Conservation (phyloP, 2,329 filamentous ascomycete species). For the Aspergillus sp. region DNA sequence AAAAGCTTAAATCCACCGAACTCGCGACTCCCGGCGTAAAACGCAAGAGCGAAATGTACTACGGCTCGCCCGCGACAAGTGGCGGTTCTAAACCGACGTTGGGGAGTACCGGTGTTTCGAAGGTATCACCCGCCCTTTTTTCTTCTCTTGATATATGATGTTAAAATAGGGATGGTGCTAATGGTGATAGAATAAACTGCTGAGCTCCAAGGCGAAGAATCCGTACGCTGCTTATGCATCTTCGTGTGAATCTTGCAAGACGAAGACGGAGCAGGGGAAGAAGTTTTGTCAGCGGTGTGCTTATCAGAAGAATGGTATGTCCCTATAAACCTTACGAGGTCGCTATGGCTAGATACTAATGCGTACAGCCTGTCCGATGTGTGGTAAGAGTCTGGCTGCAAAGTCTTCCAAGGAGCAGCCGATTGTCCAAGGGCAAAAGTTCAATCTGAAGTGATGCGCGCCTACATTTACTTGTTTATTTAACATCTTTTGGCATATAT, state of each 20-base stretch:
- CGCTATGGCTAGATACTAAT: conserved; percentile 7
- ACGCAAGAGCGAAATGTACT: conserved; percentile 61
- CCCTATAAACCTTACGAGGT: neutral
- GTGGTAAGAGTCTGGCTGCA: conserved; percentile 50
- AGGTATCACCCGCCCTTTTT: conserved; percentile 36
- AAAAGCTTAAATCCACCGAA: conserved; percentile 53
- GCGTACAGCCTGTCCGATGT: conserved; percentile 53
- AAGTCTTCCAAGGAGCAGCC: conserved; percentile 44
- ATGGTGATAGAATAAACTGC: conserved; percentile 51
- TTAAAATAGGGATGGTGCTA: neutral
- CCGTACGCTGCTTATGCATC: conserved; percentile 59
- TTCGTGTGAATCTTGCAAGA: conserved; percentile 56
- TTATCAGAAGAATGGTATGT: conserved; percentile 54
- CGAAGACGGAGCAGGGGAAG: conserved; percentile 56
- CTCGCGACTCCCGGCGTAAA: conserved; percentile 60
- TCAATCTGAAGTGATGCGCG: conserved; percentile 52
- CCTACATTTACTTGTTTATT: neutral
- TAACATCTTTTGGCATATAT: neutral
- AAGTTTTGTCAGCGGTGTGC: conserved; percentile 58
- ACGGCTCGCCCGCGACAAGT: conserved; percentile 48
- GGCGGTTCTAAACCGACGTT: conserved; percentile 42
- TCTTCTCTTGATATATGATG: neutral
- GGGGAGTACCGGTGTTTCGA: conserved; percentile 53
- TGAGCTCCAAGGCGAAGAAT: conserved; percentile 59
- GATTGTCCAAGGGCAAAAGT: conserved; percentile 55